phyloP scores from a whole-genome alignment of 129 eudicot genomes.

The Scalesia atractyloides region DNA sequence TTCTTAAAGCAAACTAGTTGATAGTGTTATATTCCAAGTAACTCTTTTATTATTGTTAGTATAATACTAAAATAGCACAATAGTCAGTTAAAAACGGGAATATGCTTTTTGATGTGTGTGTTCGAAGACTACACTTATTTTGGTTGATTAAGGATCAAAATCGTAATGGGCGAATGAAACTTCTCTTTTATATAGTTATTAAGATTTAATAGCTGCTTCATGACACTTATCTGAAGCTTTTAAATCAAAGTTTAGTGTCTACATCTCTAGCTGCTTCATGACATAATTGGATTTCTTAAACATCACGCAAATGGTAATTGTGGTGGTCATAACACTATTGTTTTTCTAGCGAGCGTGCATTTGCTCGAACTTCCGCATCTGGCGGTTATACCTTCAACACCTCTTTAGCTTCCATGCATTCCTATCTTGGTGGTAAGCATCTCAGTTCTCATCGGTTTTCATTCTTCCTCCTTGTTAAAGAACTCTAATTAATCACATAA shows the following conservation, averaged over 20 bases:
- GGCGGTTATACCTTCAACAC: constrained; percentile 63
- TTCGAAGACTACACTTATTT: background rate
- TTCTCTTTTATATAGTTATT: background rate
- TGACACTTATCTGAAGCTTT: background rate
- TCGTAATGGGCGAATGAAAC: background rate
- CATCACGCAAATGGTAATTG: background rate
- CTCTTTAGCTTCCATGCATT: constrained; percentile 74
- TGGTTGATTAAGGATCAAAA: constrained; percentile 14
- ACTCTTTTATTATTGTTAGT: background rate
- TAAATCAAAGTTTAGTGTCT: background rate
- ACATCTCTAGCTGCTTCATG: background rate
- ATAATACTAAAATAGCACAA: background rate
- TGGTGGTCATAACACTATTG: background rate
- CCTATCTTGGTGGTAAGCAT: constrained; percentile 91
- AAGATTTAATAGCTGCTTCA: background rate
- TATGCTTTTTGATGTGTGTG: constrained; percentile 10
- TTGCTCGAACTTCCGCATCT: constrained; percentile 49
- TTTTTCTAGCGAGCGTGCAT: constrained; percentile 42
- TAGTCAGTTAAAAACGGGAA: background rate
- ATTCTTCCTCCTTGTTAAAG: background rate
- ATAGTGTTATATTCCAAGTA: background rate
- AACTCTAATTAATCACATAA: constrained; percentile 21
- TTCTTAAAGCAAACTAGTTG: background rate
- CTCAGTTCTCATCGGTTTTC: background rate
- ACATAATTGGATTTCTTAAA: background rate